phyloP scores from a whole-genome alignment of 805 yeast species.

The Saturnispora zaruensis region DNA sequence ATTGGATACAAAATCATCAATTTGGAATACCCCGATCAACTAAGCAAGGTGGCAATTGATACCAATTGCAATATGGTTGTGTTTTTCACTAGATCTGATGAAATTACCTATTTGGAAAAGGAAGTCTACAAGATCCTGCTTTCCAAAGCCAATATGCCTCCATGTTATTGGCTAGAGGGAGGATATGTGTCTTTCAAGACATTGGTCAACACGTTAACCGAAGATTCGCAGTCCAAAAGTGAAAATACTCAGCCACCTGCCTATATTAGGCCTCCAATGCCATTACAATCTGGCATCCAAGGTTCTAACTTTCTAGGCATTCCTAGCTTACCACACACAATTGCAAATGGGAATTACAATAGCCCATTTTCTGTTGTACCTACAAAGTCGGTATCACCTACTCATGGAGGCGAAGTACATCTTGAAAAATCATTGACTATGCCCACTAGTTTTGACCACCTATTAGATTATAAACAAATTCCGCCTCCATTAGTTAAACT shows the following conservation, averaged over 20 bases:
- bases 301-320: neutral
- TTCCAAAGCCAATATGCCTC: constrained; percentile 1
- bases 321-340: constrained; percentile 3
- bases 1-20: constrained; percentile 2
- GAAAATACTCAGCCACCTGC: neutral
- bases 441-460: neutral
- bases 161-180: constrained; percentile 28
- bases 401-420: neutral
- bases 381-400: neutral
- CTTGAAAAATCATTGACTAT: neutral
- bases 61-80: constrained; percentile 4
- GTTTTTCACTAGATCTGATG: constrained; percentile 8
- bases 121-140: neutral
- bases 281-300: neutral
- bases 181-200: constrained; percentile 22
- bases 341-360: constrained; percentile 25
- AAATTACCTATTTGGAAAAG: constrained; percentile 6
- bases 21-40: constrained; percentile 3
- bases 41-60: neutral
- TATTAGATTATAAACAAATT: constrained; percentile 1
- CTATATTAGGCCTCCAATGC: neutral
- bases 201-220: neutral
- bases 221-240: neutral
- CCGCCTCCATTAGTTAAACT: constrained; percentile 32
- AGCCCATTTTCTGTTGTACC: neutral